Conservation (phyloP, 192 early-diverging fungal genomes). For the Umbelopsis isabellina region DNA sequence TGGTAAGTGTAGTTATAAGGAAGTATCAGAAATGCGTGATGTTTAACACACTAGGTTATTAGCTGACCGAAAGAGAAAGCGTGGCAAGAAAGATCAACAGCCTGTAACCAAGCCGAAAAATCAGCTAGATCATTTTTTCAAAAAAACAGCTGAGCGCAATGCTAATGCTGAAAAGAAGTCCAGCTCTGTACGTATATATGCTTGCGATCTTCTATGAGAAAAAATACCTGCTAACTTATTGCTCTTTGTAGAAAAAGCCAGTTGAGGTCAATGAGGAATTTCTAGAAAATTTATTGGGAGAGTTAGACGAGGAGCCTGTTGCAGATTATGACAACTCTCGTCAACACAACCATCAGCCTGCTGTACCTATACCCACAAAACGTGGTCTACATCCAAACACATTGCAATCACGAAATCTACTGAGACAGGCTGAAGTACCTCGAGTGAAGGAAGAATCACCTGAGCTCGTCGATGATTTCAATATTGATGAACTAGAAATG, state of each 20-base stretch:
- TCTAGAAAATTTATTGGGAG: not conserved
- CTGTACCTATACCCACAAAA: slow-evolving; percentile 5
- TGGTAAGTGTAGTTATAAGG: not conserved
- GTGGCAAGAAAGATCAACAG: slow-evolving; percentile 23
- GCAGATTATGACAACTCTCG: not conserved
- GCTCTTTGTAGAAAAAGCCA: not conserved
- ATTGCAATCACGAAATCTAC: not conserved
- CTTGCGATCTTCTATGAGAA: too few species aligned
- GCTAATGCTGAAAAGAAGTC: not conserved
- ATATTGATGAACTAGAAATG: not conserved
- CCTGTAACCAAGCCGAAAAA: slow-evolving; percentile 9
- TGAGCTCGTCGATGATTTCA: not conserved
- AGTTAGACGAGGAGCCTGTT: not conserved
- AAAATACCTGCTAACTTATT: not conserved
- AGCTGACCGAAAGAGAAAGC: slow-evolving; percentile 29
- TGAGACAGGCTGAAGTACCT: not conserved
- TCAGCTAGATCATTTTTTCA: slow-evolving; percentile 3
- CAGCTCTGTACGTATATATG: not conserved
- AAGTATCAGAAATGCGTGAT: not conserved
- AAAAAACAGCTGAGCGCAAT: slow-evolving; percentile 6
- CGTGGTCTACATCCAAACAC: slow-evolving; percentile 10
- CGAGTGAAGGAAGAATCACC: not conserved
- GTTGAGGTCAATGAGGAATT: slow-evolving; percentile 10
- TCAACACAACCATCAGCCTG: not conserved
- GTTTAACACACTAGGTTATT: not conserved